Evolutionary conservation across 2,329 filamentous ascomycete species (phyloP), one percentile per base, ranked within the genome.

Genomic region (Colletotrichum sidae): DNA sequence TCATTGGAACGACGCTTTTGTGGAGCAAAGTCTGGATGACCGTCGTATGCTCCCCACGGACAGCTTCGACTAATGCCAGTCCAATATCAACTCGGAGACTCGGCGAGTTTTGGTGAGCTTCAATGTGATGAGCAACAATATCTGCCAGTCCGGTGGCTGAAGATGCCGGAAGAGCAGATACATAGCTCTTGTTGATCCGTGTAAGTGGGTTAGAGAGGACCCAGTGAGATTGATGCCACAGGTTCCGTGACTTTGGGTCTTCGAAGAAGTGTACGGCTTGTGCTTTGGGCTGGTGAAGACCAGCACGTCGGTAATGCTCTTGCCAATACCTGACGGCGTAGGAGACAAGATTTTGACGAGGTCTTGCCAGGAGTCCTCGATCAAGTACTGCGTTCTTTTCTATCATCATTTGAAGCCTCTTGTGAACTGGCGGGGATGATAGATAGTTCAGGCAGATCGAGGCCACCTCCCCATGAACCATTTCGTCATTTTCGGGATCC

Each of bases 281-380:
- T 13, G 8, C 42, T 11, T 44, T 55, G 13, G 57, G 57, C 4
- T 15, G 25, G 10, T 52, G 11, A n/a, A 25, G n/a, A 10, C 41
- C 57, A 34, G 57, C 57, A 8, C 54, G 41, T n/a, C n/a, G 15
- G 39, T 60, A 60, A 12, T 60, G 57, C 25, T 47, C 33, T 9
- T 33, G 17, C 57, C 57, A 60, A 37, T 60, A 49, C 12, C n/a
- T 52, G 13, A n/a, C 50, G 12, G 57, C 57, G 50, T 60, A 60
- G 49, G 57, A 60, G 6, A 60, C 51, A 4, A 60, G 38, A 37
- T 54, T 50, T 34, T 42, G 35, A 10, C 57, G 57, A 10, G 57
- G 50, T 12, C 45, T 38, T 11, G 45, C 45, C 4, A 39, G n/a
- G 15, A 25, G 41, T 6, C 41, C 13, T 37, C 37, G n/a, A 10